A percentile compares a stretch with the other conserved stretches of the same genome.
Evolutionary conservation across 2,329 filamentous ascomycete genomes (phyloP).

Genomic region (Xylaria sp.): DNA sequence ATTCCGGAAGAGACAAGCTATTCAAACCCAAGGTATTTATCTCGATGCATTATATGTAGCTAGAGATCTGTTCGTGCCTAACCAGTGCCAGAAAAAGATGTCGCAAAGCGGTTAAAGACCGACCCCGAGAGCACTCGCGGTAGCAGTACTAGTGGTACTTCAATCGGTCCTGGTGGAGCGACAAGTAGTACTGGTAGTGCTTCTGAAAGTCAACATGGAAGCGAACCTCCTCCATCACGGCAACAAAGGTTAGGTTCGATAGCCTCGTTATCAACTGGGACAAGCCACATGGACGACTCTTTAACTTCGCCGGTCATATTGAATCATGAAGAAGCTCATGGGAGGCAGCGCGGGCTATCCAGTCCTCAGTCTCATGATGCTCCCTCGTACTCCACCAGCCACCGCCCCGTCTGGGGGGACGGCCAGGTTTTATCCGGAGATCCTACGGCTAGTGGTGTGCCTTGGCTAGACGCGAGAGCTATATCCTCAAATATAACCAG

Average conservation of each 20-base stretch:
- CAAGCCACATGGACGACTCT: conserved; percentile 49
- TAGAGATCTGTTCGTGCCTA: conserved; percentile 18
- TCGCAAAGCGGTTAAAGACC: conserved; percentile 55
- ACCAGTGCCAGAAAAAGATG: conserved; percentile 51
- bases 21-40: conserved; percentile 58
- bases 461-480: conserved; percentile 38
- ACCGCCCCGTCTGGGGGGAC: conserved; percentile 33
- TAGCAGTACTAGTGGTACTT: conserved; percentile 50
- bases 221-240: conserved; percentile 53
- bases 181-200: conserved; percentile 51
- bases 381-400: conserved; percentile 26
- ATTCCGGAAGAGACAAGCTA: conserved; percentile 75
- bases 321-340: conserved; percentile 43
- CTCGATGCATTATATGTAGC: neutral
- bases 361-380: conserved; percentile 40
- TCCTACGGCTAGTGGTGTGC: conserved; percentile 14
- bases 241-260: conserved; percentile 56
- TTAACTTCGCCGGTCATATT: conserved; percentile 50
- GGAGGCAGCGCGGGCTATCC: conserved; percentile 36
- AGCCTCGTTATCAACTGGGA: conserved; percentile 48
- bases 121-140: conserved; percentile 47
- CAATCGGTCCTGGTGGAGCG: conserved; percentile 47
- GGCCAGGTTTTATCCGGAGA: conserved; percentile 31
- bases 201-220: conserved; percentile 54
- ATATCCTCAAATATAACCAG: conserved; percentile 26